Evolutionary conservation across 2,329 filamentous ascomycete genomes (phyloP), one percentile per base, ranked within the genome.

Genomic region (Clarireedia homoeocarpa): DNA sequence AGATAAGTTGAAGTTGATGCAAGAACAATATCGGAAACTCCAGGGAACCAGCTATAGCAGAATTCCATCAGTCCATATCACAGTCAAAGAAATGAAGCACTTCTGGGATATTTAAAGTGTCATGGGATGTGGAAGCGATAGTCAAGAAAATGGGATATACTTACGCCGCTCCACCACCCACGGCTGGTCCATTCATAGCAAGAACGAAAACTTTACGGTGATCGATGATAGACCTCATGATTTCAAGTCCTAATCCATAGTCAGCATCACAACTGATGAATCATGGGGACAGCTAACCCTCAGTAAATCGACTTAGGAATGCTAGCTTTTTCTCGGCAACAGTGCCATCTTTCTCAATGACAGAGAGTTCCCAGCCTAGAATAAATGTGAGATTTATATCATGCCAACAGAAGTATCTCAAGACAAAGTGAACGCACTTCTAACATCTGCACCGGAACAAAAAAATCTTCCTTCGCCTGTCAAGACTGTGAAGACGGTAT

Each of bases 391-490:
- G 30, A 34, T 42, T 42, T 14, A 42, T 42, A 20, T 42, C 39
- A 34, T 34, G 4, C 30, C 30, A 34, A 34, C 30, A 12, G 30
- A 9, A 34, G 30, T n/a, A 6, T 42, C 14, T 14, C 39, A 26
- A 15, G 24, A 36, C 14, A 24, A n/a, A 14, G 14, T 47, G 26
- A 27, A 50, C 62, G 20, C 59, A 66, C 72, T 70, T 62, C 69
- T 72, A 1, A 78, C 72, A 67, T 78, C 75, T 17, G 76, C 75
- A 17, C 76, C 76, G 0, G 75, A 73, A 20, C 72, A 75, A 62
- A 78, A 78, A 65, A 77, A 78, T 10, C 75, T 67, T 2, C 76
- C 76, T 60, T 76, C 75, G 17, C 76, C 76, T 0, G 75, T 78
- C 10, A 78, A 59, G 1, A 78, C 75, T 1, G 76, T 78, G 62